Evolutionary conservation across 371 early-diverging fungal species (phyloP).

Genomic region (Batkoa obscura): DNA sequence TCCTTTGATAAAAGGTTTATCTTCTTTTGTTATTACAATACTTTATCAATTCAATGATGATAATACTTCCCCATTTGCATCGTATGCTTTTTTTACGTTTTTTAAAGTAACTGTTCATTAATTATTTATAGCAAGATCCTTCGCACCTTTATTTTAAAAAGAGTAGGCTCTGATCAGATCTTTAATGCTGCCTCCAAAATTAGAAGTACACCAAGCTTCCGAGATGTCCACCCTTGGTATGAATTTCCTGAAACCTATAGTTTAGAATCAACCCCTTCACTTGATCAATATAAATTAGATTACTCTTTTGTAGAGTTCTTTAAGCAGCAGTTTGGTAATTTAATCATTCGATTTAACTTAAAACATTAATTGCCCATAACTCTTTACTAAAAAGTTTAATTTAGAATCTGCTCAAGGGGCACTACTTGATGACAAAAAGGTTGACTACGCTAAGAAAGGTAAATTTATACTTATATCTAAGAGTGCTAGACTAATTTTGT

Average conservation of each 20-base stretch:
- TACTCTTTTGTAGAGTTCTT: neutral
- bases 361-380: too few relatives aligned
- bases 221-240: slow-evolving; percentile 1
- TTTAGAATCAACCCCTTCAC: neutral
- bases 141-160: neutral
- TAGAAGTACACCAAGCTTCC: neutral
- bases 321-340: neutral
- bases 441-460: too few relatives aligned
- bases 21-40: slow-evolving; percentile 70
- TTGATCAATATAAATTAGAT: neutral
- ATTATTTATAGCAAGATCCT: neutral
- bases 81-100: slow-evolving; percentile 11
- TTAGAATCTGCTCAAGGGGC: too few relatives aligned
- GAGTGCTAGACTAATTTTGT: too few relatives aligned
- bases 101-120: neutral
- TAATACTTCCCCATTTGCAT: slow-evolving; percentile 39
- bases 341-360: too few relatives aligned
- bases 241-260: neutral
- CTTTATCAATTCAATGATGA: slow-evolving; percentile 75
- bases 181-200: neutral
- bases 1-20: slow-evolving; percentile 71
- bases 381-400: too few relatives aligned
- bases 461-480: too few relatives aligned
- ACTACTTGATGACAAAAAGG: too few relatives aligned
- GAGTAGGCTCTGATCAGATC: neutral